These are phyloP conservation scores for Penstemon davidsonii DNA, from an alignment of 257 asterid species.

Conservation along the genomic window DNA sequence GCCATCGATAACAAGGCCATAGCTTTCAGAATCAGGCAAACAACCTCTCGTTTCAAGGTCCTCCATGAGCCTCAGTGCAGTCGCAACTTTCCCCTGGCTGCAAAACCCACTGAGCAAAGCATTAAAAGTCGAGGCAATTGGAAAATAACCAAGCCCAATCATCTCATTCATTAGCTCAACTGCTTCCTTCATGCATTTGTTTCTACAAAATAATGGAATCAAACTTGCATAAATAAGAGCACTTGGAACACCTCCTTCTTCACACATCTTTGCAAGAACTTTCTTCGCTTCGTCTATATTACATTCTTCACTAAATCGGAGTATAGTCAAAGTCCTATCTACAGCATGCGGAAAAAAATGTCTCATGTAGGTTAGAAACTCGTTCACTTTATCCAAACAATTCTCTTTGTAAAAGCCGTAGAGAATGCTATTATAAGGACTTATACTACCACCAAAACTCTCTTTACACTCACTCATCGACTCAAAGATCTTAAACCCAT, in stretches of 20 bases:
- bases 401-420: slow-evolving; percentile 68
- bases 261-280: slow-evolving; percentile 49
- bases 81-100: slow-evolving; percentile 47
- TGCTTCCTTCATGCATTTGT: slow-evolving; percentile 56
- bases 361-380: slow-evolving; percentile 55
- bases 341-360: slow-evolving; percentile 65
- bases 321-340: slow-evolving; percentile 44
- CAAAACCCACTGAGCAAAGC: slow-evolving; percentile 55
- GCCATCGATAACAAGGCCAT: slow-evolving; percentile 38
- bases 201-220: slow-evolving; percentile 46
- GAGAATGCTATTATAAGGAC: slow-evolving; percentile 74
- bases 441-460: slow-evolving; percentile 34
- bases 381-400: slow-evolving; percentile 44
- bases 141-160: slow-evolving; percentile 51
- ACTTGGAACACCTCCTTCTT: slow-evolving; percentile 60
- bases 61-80: slow-evolving; percentile 62
- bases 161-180: slow-evolving; percentile 61
- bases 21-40: slow-evolving; percentile 57
- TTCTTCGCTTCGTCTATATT: slow-evolving; percentile 45
- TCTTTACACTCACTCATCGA: slow-evolving; percentile 47
- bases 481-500: slow-evolving; percentile 70
- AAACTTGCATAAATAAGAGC: slow-evolving; percentile 55
- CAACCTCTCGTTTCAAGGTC: slow-evolving; percentile 60
- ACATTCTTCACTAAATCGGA: slow-evolving; percentile 41
- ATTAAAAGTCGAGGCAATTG: slow-evolving; percentile 52